Conservation (phyloP, 495 filamentous ascomycete species). For the Poronia punctata region DNA sequence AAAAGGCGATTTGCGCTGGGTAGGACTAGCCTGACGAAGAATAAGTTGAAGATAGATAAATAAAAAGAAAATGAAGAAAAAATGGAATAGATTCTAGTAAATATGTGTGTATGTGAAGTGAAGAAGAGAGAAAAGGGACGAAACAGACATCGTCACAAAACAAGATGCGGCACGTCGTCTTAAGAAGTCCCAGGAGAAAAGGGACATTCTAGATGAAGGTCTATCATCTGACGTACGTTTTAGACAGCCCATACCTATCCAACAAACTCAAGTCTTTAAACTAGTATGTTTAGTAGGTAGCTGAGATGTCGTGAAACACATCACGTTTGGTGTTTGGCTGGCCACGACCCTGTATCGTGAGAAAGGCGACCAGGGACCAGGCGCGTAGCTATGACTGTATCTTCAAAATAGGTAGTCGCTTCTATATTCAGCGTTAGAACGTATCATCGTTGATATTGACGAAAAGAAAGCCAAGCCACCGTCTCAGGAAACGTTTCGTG, state of each 20-base stretch:
- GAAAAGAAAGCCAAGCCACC: too few species aligned
- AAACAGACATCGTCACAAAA: conserved; percentile 15
- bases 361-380: too few species aligned
- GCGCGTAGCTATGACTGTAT: too few species aligned
- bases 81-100: conserved; percentile 18
- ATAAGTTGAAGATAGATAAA: conserved; percentile 24
- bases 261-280: too few species aligned
- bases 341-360: too few species aligned
- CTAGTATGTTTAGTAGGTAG: too few species aligned
- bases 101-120: conserved; percentile 15
- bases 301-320: too few species aligned
- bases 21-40: conserved; percentile 43
- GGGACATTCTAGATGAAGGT: conserved; percentile 23
- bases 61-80: conserved; percentile 16
- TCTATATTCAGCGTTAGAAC: too few species aligned
- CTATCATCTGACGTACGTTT: conserved; percentile 16
- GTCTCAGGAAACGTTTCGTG: too few species aligned
- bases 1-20: conserved; percentile 48
- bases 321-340: too few species aligned
- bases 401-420: too few species aligned
- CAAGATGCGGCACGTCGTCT: conserved; percentile 25
- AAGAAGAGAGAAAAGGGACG: conserved; percentile 19
- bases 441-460: too few species aligned
- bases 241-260: conserved; percentile 12
- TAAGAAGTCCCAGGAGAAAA: conserved; percentile 18